Evolutionary conservation across 768 basidiomycete species (phyloP), one percentile per base, ranked within the genome.

Genomic region (Suillus americanus): DNA sequence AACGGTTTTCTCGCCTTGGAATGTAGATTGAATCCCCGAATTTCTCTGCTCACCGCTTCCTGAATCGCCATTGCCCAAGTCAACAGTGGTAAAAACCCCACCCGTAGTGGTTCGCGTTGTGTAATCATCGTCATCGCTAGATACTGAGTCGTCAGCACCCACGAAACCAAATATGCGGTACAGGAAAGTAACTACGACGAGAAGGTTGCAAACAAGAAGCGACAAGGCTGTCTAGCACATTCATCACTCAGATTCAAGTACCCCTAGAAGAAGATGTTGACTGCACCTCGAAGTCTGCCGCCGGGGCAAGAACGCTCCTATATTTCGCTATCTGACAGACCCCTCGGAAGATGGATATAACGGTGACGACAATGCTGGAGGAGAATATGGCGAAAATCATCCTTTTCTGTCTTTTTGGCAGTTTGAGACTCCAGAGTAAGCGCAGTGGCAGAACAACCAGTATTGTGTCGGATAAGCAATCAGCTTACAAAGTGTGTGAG

Each of bases 391-490:
- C 37, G 12, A 48, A 20, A 33, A 64, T 64, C 63, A 64, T 64
- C n/a, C 54, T 30, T 33, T 33, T 61, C 7, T 64, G 63, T 62
- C 59, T 61, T 30, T 37, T 64, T 10, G 63, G 63, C 8, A 64
- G 45, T 25, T 35, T 62, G 60, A 64, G 18, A 61, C 60, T 43
- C 63, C 63, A 64, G 38, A 64, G 63, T 35, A 64, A 20, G 14
- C 63, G 63, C 14, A 64, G 20, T 43, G 63, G 60, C 18, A 64
- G 28, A 45, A 35, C 6, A 4, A 37, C 20, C 37, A 64, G 25
- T 43, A 48, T 64, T 14, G n/a, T 33, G 30, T 64, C 63, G 8
- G 63, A 64, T 30, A 64, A 33, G 9, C 35, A 43, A 20, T 64
- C 61, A 45, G 8, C 63, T 64, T 41, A 18, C 3, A 13, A 45